Evolutionary conservation across 176 grass and related monocot species (phyloP), one percentile per base, ranked within the genome.

Genomic region (Tuctoria greenei): DNA sequence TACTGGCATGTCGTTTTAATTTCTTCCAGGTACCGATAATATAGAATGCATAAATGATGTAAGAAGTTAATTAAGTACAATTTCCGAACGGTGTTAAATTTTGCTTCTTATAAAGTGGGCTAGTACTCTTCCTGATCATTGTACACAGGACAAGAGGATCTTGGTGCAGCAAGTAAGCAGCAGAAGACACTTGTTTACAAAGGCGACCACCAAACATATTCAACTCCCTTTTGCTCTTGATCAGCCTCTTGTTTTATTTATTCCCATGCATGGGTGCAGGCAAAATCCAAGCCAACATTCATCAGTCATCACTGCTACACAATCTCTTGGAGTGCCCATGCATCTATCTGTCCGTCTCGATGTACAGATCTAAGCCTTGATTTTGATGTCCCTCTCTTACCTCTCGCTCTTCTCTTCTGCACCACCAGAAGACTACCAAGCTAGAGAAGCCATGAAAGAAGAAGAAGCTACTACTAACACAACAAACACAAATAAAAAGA

Each of bases 81-180:
- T 16, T 43, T 43, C 10, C 42, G 42, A 11, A 12, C 42, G 42
- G 42, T 43, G 10, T 2, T 43, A 43, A 43, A 12, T 47, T 2
- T 45, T 45, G 44, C 18, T 24, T 71, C 4, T 45, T 56, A 41
- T n/a, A 65, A 20, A 20, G 14, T 43, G 71, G 18, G 24, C 20
- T 71, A 13, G 21, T 51, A n/a, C n/a, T n/a, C n/a, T 68, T 24
- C 25, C 7, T 41, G 61, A 51, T 34, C 63, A 63, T 69, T 54
- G 47, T 2, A 16, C 7, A 69, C 7, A 69, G 37, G 56, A 36
- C 43, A 43, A 52, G 28, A 64, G 23, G 21, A 81, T 81, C 58
- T 65, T 65, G 25, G 36, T 39, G 66, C 78, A 55, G 76, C 27
- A 73, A 36, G 83, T 74, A 85, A 51, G 45, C n/a, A 51, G 45